Evolutionary conservation across 2,329 filamentous ascomycete genomes (phyloP).

Genomic region (Volutella citrinella): DNA sequence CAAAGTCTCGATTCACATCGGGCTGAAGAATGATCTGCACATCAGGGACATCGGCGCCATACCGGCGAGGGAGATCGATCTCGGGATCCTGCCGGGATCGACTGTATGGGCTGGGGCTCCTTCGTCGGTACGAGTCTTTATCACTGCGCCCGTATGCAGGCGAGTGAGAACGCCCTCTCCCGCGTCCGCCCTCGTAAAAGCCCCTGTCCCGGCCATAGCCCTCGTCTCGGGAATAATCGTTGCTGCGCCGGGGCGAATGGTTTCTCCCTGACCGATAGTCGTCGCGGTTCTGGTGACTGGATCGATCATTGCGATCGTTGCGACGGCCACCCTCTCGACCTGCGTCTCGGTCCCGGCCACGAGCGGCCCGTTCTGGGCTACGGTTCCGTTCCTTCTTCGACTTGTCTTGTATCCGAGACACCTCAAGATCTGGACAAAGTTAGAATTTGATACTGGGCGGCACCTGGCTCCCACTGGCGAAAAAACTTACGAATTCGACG

Average conservation of each 20-base stretch:
- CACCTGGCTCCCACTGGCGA: no score
- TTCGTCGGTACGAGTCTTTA: constrained; percentile 57
- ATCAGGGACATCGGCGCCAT: constrained; percentile 76
- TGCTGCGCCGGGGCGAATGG: constrained; percentile 55
- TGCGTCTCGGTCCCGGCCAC: constrained; percentile 31
- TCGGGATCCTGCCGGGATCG: constrained; percentile 50
- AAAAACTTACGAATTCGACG: constrained; percentile 82
- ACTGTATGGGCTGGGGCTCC: constrained; percentile 66
- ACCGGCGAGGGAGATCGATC: constrained; percentile 70
- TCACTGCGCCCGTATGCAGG: constrained; percentile 47
- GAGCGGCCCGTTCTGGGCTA: constrained; percentile 66
- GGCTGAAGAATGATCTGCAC: constrained; percentile 84
- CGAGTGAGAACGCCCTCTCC: constrained; percentile 67
- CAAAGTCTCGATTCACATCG: constrained; percentile 74
- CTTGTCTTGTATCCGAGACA: constrained; percentile 84
- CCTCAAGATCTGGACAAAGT: constrained; percentile 67
- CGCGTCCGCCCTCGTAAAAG: constrained; percentile 37
- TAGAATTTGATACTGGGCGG: no score
- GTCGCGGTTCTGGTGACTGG: constrained; percentile 53
- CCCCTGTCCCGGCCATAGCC: constrained; percentile 50
- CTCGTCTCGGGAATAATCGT: constrained; percentile 59
- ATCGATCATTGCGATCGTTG: constrained; percentile 47
- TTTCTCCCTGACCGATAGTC: constrained; percentile 64
- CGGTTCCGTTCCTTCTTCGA: constrained; percentile 56
- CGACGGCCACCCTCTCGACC: constrained; percentile 33